A percentile compares a stretch with the other conserved stretches of the same genome.
Conservation (phyloP, 2,329 filamentous ascomycete species). For the Furcasterigmium furcatum region DNA sequence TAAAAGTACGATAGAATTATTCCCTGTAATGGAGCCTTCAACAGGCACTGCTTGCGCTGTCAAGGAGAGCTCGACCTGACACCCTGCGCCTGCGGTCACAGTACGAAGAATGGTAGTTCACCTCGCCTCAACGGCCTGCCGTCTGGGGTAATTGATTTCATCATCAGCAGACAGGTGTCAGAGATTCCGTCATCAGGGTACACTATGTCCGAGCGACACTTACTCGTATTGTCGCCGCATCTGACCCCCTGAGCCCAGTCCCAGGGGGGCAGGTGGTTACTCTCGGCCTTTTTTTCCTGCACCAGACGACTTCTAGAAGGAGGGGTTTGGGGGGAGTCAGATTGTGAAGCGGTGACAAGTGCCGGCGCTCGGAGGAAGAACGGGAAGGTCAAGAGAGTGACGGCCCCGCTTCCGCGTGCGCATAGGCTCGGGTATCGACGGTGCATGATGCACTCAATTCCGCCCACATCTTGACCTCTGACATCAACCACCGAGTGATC, state of each 20-base stretch:
- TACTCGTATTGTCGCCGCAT: too few relatives aligned
- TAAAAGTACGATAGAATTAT: not conserved
- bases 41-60: conserved; percentile 5
- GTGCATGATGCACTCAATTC: not conserved
- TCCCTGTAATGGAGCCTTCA: conserved; percentile 8
- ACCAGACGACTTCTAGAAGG: conserved; percentile 1
- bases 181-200: too few relatives aligned
- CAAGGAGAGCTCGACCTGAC: too few relatives aligned
- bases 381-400: not conserved
- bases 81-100: too few relatives aligned
- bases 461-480: not conserved
- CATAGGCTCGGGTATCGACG: conserved; percentile 1
- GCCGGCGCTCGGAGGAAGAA: not conserved
- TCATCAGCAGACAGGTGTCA: too few relatives aligned
- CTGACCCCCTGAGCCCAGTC: too few relatives aligned
- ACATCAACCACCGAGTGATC: too few relatives aligned
- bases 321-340: not conserved
- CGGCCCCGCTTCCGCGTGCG: not conserved
- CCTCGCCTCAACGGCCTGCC: too few relatives aligned
- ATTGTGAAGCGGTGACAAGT: not conserved
- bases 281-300: not conserved
- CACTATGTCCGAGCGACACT: too few relatives aligned
- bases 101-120: too few relatives aligned
- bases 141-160: too few relatives aligned
- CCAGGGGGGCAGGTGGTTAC: not conserved